Percentiles rank a stretch among this genome's conserved stretches.
Evolutionary conservation across 306 rosid species (phyloP).

Genomic region (Castanospermum australe): DNA sequence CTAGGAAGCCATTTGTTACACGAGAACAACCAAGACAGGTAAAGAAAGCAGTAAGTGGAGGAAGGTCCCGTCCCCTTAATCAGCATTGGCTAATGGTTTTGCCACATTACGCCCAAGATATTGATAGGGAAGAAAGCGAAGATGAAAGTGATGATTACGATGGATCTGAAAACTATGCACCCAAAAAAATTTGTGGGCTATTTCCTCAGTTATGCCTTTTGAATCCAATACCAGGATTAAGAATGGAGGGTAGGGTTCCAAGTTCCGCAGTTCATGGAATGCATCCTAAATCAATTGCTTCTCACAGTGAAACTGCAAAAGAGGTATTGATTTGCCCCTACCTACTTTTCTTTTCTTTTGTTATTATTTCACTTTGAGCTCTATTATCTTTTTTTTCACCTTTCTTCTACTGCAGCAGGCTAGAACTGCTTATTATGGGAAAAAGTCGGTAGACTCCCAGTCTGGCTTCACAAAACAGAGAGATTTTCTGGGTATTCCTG

Average conservation of each 20-base stretch:
- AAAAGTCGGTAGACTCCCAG: constrained; percentile 31
- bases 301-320: constrained; percentile 45
- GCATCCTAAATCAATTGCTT: constrained; percentile 46
- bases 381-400: neutral
- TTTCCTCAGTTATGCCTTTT: constrained; percentile 65
- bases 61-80: constrained; percentile 34
- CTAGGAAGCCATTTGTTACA: constrained; percentile 50
- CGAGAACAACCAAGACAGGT: constrained; percentile 49
- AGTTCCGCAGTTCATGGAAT: constrained; percentile 43
- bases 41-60: constrained; percentile 37
- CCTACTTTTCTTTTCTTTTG: neutral
- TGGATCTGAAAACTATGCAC: constrained; percentile 40
- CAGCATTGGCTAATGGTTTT: constrained; percentile 37
- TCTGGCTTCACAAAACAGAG: constrained; percentile 36
- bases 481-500: constrained; percentile 34
- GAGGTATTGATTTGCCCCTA: constrained; percentile 40
- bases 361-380: constrained; percentile 16
- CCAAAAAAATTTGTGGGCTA: constrained; percentile 59
- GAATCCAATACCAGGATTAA: constrained; percentile 69
- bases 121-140: constrained; percentile 49
- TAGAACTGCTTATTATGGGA: constrained; percentile 37
- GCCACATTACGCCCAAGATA: constrained; percentile 48
- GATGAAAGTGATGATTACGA: constrained; percentile 53
- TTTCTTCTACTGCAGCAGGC: constrained; percentile 44
- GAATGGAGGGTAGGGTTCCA: constrained; percentile 40